Base-by-base conservation (phyloP, 1,139 yeast species). In the Geotrichum histeridarum region DNA sequence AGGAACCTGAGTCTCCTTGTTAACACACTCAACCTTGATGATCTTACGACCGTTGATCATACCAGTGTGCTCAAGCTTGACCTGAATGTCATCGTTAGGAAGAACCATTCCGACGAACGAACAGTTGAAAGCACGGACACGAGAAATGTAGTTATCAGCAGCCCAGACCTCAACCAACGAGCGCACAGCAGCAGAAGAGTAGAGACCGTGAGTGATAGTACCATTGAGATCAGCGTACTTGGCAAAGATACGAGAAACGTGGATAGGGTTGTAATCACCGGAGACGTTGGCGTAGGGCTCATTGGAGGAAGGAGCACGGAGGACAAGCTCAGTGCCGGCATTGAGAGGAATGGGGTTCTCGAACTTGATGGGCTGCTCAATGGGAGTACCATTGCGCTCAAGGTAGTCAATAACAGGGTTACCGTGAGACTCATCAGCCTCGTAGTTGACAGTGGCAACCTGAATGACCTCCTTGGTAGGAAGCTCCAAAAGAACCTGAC, bases 31-130 rank as follows among this genome's bases (percentile, higher is more conserved):
- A 64, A 93, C 90, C 78, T 88, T 89, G 69, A 93, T 83, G 67
- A 93, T 86, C 83, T 93, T 94, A 77, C 99, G 89, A 70, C 99
- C 99, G 68, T 91, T 93, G 68, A 93, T 89, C 99, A 93, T 93
- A 76, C 99, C 99, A 72, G 88, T 81, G 67, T 94, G 99, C 75
- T 91, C 96, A 68, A 93, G 81, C 63, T 84, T 83, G 48, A 97
- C 91, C 64, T 85, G 84, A 67, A 93, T 81, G 59, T 81, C 84
- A 68, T 94, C 96, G 71, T 91, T 93, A 64, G 99, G 99, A 67
- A 93, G 79, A 54, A 93, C 98, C 99, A 93, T 93, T 64, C 96
- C 97, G 57, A 86, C 90, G 69, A 93, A 93, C 66, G 80, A 79
- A 71, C 96, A 90, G 72, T 82, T 83, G 81, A 86, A 93, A 46